These are phyloP conservation scores for Hypoxylon lenormandii DNA, from an alignment of 495 filamentous ascomycete species.

Conservation along the genomic window DNA sequence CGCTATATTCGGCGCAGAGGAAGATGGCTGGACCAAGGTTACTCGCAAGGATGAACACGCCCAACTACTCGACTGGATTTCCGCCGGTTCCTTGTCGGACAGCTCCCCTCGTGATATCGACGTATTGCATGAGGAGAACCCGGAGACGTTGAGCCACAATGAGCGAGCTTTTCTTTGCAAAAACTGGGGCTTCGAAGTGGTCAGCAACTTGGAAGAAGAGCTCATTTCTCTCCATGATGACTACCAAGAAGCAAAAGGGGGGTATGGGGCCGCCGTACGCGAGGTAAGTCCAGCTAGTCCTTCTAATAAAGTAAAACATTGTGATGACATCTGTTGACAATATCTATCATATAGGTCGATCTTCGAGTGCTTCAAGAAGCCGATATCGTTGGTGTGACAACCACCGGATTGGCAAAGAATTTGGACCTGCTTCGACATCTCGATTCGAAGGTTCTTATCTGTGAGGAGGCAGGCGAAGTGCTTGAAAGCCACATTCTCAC, in stretches of 20 bases:
- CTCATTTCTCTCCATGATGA: slow-evolving; percentile 29
- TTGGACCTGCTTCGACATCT: slow-evolving; percentile 70
- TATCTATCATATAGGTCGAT: slow-evolving; percentile 55
- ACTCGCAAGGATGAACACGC: slow-evolving; percentile 24
- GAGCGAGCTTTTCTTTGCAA: slow-evolving; percentile 6
- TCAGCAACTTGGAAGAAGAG: slow-evolving; percentile 6
- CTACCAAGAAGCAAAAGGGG: slow-evolving; percentile 19
- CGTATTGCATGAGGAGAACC: background rate
- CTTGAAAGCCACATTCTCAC: slow-evolving; percentile 76
- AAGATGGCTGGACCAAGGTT: slow-evolving; percentile 34
- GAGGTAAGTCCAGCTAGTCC: slow-evolving; percentile 12
- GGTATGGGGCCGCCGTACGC: slow-evolving; percentile 51
- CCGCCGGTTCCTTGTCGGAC: slow-evolving; percentile 14
- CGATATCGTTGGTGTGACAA: slow-evolving; percentile 79
- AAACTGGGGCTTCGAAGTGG: slow-evolving; percentile 3
- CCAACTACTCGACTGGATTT: slow-evolving; percentile 19
- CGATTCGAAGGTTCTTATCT: slow-evolving; percentile 73
- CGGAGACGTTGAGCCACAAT: slow-evolving; percentile 1
- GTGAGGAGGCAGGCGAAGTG: slow-evolving; percentile 82
- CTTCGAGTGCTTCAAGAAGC: slow-evolving; percentile 63
- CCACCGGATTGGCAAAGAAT: slow-evolving; percentile 75
- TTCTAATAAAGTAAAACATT: background rate
- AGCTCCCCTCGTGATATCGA: background rate
- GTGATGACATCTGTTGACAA: background rate
- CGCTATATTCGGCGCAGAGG: slow-evolving; percentile 47